Evolutionary conservation across 306 rosid genomes (phyloP).

Genomic region (Prunus armeniaca): DNA sequence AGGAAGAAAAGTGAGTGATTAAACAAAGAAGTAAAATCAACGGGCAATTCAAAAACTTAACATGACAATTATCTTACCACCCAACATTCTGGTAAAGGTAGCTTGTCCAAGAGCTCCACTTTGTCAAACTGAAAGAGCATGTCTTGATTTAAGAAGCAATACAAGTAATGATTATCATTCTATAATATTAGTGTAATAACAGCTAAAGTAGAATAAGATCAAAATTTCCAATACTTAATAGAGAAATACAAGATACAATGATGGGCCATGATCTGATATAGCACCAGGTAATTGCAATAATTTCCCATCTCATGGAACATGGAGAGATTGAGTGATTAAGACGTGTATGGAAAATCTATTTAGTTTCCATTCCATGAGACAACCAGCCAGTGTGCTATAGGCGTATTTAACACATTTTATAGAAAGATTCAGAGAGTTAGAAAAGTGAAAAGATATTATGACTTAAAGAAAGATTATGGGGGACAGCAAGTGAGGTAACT

Average conservation of each 20-base stretch:
- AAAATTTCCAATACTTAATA: neutral
- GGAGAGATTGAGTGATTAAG: neutral
- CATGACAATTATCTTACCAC: conserved; percentile 59
- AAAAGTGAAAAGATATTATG: neutral
- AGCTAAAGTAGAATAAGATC: neutral
- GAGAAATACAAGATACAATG: neutral
- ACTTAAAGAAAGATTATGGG: neutral
- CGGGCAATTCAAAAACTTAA: conserved; percentile 6
- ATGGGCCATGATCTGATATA: neutral
- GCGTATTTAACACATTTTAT: neutral
- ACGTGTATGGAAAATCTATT: neutral
- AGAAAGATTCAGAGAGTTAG: neutral
- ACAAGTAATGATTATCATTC: neutral
- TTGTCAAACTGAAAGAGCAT: conserved; percentile 58
- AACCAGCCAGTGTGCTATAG: neutral
- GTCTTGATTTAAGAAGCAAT: neutral
- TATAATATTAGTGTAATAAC: neutral
- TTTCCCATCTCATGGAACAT: neutral
- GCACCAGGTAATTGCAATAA: neutral
- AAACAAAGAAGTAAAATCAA: conserved; percentile 18
- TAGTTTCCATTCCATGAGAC: neutral
- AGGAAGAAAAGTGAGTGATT: neutral
- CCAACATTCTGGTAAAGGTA: conserved; percentile 94
- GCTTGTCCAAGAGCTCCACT: conserved; percentile 51
- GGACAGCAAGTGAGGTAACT: neutral